Evolutionary conservation across 1,139 yeast species (phyloP), one percentile per base, ranked within the genome.

Genomic region (Pichia norvegensis): DNA sequence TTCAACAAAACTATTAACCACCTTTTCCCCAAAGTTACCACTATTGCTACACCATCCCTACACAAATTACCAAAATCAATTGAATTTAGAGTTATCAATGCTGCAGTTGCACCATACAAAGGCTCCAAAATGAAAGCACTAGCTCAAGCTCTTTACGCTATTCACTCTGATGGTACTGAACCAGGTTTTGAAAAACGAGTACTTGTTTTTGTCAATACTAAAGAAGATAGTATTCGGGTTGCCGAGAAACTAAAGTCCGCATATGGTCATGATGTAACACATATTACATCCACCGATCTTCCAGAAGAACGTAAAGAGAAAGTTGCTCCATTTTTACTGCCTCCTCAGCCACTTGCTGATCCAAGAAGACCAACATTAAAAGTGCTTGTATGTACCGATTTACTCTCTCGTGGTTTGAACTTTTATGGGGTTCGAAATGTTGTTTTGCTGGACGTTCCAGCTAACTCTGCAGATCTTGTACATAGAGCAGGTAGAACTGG

Each of bases 401-500:
- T 92, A 40, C 69, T 86, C 53, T 94, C 97, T 1, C 72, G 98
- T 58, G 98, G 98, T 1, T 68, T 92, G 46, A 92, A 92, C 60
- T 90, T 92, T 67, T 74, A 76, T 49, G 85, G 86, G 19, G 79
- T 92, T 37, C 76, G 88, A 54, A 88, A 88, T 57, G 87, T 92
- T 19, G 73, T 92, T 35, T 67, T 92, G 44, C 82, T 83, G 68
- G 97, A 92, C 59, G 76, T 88, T 42, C 98, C 98, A 4, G 73
- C 76, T 46, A 81, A 84, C 9, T 78, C 97, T 0, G 82, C 86
- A 29, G 98, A 90, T 64, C 70, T 92, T 48, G 79, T 92, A 20
- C 98, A 92, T 61, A 71, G 98, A 51, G 82, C 88, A 4, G 98
- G 98, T 2, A 76, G 98, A 66, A 92, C 97, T 0, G 97, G 97